Conservation (phyloP, 2,329 filamentous ascomycete genomes). For the Coniochaeta pulveracea region DNA sequence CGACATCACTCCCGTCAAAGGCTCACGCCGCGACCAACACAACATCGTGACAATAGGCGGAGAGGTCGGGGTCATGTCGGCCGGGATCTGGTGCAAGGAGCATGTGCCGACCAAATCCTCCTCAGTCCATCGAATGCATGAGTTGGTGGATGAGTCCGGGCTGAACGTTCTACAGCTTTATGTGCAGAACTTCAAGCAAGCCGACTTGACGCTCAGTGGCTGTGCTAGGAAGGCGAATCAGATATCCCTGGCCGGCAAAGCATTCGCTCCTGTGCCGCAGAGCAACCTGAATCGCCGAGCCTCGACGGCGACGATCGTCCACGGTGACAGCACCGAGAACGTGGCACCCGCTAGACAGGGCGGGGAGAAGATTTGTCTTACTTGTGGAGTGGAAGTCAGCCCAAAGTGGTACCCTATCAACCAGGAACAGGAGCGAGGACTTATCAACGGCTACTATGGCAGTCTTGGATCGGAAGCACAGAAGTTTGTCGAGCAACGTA, state of each 20-base stretch:
- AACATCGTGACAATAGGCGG: constrained; percentile 70
- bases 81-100: constrained; percentile 84
- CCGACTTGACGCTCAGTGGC: constrained; percentile 79
- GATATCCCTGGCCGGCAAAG: constrained; percentile 52
- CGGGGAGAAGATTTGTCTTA: constrained; percentile 47
- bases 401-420: constrained; percentile 62
- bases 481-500: constrained; percentile 47
- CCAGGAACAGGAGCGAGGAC: constrained; percentile 36
- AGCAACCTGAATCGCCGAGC: constrained; percentile 36
- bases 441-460: constrained; percentile 39
- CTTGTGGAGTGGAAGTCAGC: constrained; percentile 58
- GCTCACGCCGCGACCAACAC: constrained; percentile 70
- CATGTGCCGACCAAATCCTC: constrained; percentile 63
- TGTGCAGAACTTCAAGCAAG: constrained; percentile 85
- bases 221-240: constrained; percentile 88
- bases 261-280: constrained; percentile 26
- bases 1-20: constrained; percentile 82
- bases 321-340: constrained; percentile 16
- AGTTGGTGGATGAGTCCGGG: constrained; percentile 59
- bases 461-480: constrained; percentile 42
- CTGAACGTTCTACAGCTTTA: constrained; percentile 77
- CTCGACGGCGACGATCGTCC: constrained; percentile 33
- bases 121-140: constrained; percentile 70
- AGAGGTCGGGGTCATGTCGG: constrained; percentile 74
- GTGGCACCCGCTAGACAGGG: constrained; percentile 19